Base-by-base conservation (phyloP, 169 alveolate species). In the Plasmodium chabaudi region DNA sequence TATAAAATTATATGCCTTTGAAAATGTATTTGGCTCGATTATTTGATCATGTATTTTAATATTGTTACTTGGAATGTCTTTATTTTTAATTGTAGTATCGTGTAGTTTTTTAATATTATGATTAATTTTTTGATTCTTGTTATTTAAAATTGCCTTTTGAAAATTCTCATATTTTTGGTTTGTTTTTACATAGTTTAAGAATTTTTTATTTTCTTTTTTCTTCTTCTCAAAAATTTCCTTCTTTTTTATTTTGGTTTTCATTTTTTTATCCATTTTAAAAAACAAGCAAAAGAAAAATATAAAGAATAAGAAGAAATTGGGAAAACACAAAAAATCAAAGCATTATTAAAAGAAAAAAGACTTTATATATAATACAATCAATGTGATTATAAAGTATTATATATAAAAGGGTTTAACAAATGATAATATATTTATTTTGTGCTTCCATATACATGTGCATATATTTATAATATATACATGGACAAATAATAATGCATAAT, bases 111-210 rank as follows among this genome's bases (percentile, higher is more conserved):
- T 84, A 69, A 69, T 84, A 34, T 56, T 75, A 46, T 75, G 53
- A 9, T 75, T 75, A 39, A 69, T n/a, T 57, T 60, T 56, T 59
- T 70, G 53, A 69, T 63, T 72, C 53, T 84, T 84, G 56, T 53
- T 59, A 64, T 79, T 79, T 47, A 79, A 67, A 34, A 79, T 47
- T n/a, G 89, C 89, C 53, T 79, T 79, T 56, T 79, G 77, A 44
- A 59, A 79, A 10, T 79, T 79, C n/a, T 79, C 89, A 65, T 65
- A 79, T 79, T 79, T 79, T 42, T 79, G 82, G 23, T 79, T 79
- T 25, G 75, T 46, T 59, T 79, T 79, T 49, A 67, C 82, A 79
- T 34, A 39, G 19, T 65, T 9, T 68, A 68, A 64, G 34, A 69
- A 69, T 47, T 84, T 84, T 27, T 15, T 69, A 46, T 84, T 84